phyloP scores from a whole-genome alignment of 2,329 filamentous ascomycete genomes.

The Curvularia sp. region DNA sequence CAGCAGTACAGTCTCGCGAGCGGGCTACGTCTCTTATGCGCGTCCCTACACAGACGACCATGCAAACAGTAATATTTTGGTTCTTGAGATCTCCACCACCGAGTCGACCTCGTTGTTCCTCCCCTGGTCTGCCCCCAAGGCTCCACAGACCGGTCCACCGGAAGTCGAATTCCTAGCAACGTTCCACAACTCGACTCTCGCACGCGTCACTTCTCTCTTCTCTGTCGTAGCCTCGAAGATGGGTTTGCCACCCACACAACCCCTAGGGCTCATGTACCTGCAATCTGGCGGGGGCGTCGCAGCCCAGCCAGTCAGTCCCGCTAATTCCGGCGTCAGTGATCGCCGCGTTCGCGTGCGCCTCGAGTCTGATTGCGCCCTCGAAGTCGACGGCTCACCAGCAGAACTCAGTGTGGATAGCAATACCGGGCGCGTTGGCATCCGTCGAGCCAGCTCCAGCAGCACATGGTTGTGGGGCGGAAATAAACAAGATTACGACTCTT shows the following conservation, averaged over 20 bases:
- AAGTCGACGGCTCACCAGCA: conserved; percentile 34
- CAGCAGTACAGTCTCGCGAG: conserved; percentile 20
- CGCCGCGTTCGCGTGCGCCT: conserved; percentile 64
- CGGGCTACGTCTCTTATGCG: conserved; percentile 76
- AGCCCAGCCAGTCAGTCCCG: conserved; percentile 69
- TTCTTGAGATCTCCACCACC: conserved; percentile 71
- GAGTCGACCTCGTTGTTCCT: conserved; percentile 55
- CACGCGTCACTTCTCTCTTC: conserved; percentile 74
- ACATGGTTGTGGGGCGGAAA: conserved; percentile 7
- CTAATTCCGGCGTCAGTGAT: conserved; percentile 73
- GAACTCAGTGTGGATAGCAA: conserved; percentile 27
- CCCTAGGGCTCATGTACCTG: conserved; percentile 72
- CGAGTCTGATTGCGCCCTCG: conserved; percentile 32
- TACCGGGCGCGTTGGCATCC: conserved; percentile 29
- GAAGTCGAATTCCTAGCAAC: conserved; percentile 63
- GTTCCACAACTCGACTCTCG: conserved; percentile 75
- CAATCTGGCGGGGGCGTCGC: conserved; percentile 64
- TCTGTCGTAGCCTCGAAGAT: conserved; percentile 84
- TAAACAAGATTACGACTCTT: not conserved
- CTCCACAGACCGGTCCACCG: conserved; percentile 34
- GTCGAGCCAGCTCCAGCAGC: not conserved
- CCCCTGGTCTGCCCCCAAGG: conserved; percentile 21
- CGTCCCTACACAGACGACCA: conserved; percentile 84
- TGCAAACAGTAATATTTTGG: conserved; percentile 67
- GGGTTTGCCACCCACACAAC: conserved; percentile 66